These are phyloP conservation scores for Penstemon eatonii DNA, from an alignment of 257 asterid species.

Conservation along the genomic window DNA sequence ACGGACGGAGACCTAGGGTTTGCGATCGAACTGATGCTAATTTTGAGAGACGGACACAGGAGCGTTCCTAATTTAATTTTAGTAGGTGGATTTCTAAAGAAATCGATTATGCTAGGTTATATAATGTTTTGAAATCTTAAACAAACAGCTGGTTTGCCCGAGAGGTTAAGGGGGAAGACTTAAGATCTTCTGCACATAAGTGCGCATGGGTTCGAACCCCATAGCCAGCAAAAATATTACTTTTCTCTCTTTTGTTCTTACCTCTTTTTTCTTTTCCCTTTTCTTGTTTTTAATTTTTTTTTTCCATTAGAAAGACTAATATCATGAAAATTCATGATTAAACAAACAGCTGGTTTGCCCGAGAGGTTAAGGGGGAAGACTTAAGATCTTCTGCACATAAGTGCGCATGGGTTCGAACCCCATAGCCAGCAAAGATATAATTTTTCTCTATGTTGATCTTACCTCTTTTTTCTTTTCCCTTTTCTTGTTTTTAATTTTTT, in stretches of 20 bases:
- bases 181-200: slow-evolving; percentile 83
- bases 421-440: slow-evolving; percentile 64
- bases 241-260: not conserved
- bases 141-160: slow-evolving; percentile 78
- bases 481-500: no score
- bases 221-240: slow-evolving; percentile 58
- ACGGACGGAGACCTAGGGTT: slow-evolving; percentile 26
- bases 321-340: not conserved
- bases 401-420: slow-evolving; percentile 97
- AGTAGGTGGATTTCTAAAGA: no score
- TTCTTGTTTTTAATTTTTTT: no score
- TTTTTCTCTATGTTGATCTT: not conserved
- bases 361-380: slow-evolving; percentile 97
- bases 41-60: no score
- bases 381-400: slow-evolving; percentile 82
- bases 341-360: slow-evolving; percentile 72
- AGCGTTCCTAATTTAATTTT: no score
- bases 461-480: no score
- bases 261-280: not conserved
- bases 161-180: slow-evolving; percentile 96
- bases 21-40: not conserved
- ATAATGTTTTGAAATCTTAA: not conserved
- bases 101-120: no score
- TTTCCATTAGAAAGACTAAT: no score
- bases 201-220: slow-evolving; percentile 98